phyloP scores from a whole-genome alignment of 2,329 filamentous ascomycete species.

The Monosporascus sp. region DNA sequence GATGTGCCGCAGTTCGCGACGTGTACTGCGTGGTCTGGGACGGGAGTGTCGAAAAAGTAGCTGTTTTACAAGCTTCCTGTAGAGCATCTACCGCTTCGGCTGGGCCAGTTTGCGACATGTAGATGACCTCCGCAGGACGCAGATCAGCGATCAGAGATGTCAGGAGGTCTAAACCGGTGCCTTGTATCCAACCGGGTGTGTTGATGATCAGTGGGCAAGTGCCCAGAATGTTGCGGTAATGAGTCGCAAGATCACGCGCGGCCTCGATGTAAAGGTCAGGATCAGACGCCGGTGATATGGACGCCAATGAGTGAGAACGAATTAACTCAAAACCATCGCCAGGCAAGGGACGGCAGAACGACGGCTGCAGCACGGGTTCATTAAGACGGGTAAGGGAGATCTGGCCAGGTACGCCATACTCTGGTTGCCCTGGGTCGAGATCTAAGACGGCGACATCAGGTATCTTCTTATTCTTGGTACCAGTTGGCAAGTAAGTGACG shows the following conservation, averaged over 20 bases:
- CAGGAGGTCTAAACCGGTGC: conserved; percentile 62
- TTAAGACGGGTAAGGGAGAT: conserved; percentile 60
- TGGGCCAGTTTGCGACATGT: conserved; percentile 62
- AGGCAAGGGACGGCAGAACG: conserved; percentile 55
- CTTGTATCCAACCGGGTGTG: conserved; percentile 68
- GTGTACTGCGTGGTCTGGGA: conserved; percentile 53
- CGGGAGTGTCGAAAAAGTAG: conserved; percentile 47
- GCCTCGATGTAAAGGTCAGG: conserved; percentile 62
- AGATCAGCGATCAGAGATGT: conserved; percentile 48
- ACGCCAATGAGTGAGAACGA: conserved; percentile 61
- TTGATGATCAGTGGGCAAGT: conserved; percentile 62
- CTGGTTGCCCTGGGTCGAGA: conserved; percentile 71
- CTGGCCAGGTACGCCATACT: conserved; percentile 65
- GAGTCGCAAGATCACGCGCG: conserved; percentile 54
- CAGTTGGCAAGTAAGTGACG: conserved; percentile 40
- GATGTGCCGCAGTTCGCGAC: conserved; percentile 56
- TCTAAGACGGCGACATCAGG: conserved; percentile 57
- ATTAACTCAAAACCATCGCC: conserved; percentile 36
- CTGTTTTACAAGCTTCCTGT: conserved; percentile 33
- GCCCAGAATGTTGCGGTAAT: conserved; percentile 44
- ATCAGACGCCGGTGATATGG: conserved; percentile 59
- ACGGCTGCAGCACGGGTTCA: conserved; percentile 57
- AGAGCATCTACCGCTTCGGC: conserved; percentile 51
- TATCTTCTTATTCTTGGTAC: conserved; percentile 16
- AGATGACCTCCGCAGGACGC: conserved; percentile 57